Percentiles rank a stretch among this genome's conserved stretches.
phyloP scores from a whole-genome alignment of 1,139 yeast species.

The Yamadazyma spencermartinsiae region DNA sequence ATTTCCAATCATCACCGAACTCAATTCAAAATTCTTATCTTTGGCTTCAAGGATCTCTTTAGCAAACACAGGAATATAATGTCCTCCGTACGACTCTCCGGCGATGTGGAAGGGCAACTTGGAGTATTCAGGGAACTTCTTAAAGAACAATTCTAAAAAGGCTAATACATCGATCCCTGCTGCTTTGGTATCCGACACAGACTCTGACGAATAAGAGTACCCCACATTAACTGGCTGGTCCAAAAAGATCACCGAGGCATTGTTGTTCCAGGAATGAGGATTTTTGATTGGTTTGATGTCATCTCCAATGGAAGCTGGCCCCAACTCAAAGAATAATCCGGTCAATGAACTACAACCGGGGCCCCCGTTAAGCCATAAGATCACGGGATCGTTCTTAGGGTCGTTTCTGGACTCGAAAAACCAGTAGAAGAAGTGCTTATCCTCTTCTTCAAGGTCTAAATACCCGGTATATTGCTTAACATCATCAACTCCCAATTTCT shows the following conservation, averaged over 20 bases:
- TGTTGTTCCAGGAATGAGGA: conserved; percentile 45
- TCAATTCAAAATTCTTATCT: conserved; percentile 78
- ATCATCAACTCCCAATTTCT: conserved; percentile 67
- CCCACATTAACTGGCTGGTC: conserved; percentile 62
- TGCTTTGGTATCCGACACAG: conserved; percentile 74
- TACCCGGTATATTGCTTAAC: conserved; percentile 87
- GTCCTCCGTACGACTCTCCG: conserved; percentile 99
- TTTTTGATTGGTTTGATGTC: conserved; percentile 38
- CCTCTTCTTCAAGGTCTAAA: conserved; percentile 79
- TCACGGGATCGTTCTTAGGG: conserved; percentile 44
- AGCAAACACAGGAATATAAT: conserved; percentile 93
- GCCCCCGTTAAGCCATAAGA: conserved; percentile 50
- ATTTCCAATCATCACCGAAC: conserved; percentile 91
- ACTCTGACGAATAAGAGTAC: conserved; percentile 69
- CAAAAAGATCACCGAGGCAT: conserved; percentile 46
- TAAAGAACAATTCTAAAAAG: conserved; percentile 84
- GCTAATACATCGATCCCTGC: conserved; percentile 95
- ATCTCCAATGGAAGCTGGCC: conserved; percentile 40
- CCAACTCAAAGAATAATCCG: conserved; percentile 46
- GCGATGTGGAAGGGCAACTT: conserved; percentile 86
- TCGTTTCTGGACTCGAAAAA: conserved; percentile 48
- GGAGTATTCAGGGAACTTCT: conserved; percentile 83
- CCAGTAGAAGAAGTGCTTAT: conserved; percentile 65
- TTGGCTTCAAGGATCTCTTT: conserved; percentile 76
- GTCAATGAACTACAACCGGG: conserved; percentile 48